Percentiles rank a stretch among this genome's conserved stretches.
phyloP scores from a whole-genome alignment of 1,284 basidiomycete species.

The Ceratobasidium papillatum region DNA sequence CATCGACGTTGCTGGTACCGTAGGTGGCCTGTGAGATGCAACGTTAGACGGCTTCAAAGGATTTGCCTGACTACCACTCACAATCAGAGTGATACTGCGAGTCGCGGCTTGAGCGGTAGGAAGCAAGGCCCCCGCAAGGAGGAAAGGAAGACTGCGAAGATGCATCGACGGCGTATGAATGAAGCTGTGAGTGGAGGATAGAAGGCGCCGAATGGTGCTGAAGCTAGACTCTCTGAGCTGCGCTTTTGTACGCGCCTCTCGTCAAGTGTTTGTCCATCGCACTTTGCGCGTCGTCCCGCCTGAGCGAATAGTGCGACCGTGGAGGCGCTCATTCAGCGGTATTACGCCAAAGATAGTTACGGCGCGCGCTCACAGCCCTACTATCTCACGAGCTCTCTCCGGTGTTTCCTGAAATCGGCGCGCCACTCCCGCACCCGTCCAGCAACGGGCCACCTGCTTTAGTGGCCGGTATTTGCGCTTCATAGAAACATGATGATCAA shows the following conservation, averaged over 20 bases:
- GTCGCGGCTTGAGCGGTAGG: conserved; percentile 14
- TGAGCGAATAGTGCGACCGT: conserved; percentile 12
- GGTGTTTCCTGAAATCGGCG: not conserved
- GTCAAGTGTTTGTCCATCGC: conserved; percentile 10
- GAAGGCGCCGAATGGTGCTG: not conserved
- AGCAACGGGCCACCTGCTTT: not conserved
- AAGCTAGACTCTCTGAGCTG: not conserved
- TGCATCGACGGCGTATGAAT: conserved; percentile 21
- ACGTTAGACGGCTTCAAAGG: not conserved
- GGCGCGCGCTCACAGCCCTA: not conserved
- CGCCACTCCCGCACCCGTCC: not conserved
- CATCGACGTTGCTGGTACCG: conserved; percentile 20
- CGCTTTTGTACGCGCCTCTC: conserved; percentile 14
- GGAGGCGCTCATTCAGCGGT: not conserved
- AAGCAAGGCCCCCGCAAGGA: conserved; percentile 27
- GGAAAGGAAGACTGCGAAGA: conserved; percentile 23
- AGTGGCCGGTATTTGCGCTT: not conserved
- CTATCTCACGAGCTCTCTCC: not conserved
- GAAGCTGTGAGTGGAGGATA: not conserved
- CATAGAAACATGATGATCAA: not conserved
- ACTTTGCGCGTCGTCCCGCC: not conserved
- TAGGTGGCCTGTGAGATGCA: not conserved
- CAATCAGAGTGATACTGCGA: not conserved
- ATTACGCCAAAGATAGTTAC: not conserved
- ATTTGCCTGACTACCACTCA: not conserved